Conservation (phyloP, 1,139 yeast genomes). For the Kluyveromyces sp. region DNA sequence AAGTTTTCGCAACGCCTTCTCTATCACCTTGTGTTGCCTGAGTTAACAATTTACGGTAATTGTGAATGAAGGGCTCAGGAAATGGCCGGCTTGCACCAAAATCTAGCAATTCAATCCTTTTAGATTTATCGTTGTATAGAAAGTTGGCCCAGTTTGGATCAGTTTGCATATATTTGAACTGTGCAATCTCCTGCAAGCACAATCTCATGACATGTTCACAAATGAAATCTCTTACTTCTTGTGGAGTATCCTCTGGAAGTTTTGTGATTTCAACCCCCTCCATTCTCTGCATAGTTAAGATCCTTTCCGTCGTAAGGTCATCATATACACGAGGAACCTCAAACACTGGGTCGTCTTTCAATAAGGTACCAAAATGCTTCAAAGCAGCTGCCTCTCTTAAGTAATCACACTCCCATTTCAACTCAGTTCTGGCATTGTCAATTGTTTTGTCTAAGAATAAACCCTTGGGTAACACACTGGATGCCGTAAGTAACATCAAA, state of each 20-base stretch:
- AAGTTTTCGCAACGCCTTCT: constrained; percentile 53
- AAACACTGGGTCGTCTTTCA: constrained; percentile 62
- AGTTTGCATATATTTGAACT: constrained; percentile 90
- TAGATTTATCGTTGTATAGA: constrained; percentile 59
- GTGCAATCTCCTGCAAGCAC: constrained; percentile 76
- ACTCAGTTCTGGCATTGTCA: constrained; percentile 86
- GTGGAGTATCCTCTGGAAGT: constrained; percentile 55
- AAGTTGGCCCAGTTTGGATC: constrained; percentile 99
- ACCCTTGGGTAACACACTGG: constrained; percentile 84
- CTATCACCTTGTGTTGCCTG: constrained; percentile 73
- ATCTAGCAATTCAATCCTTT: constrained; percentile 76
- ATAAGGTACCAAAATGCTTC: constrained; percentile 54
- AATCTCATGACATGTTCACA: constrained; percentile 83
- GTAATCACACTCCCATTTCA: constrained; percentile 97
- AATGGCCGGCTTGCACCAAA: constrained; percentile 93
- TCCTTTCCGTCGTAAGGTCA: constrained; percentile 71
- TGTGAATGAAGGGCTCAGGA: constrained; percentile 55
- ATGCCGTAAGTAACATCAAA: constrained; percentile 74
- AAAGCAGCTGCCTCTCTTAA: constrained; percentile 80
- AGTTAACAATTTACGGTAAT: constrained; percentile 66
- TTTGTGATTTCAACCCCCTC: constrained; percentile 77
- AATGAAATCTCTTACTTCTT: constrained; percentile 68
- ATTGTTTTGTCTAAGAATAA: constrained; percentile 85
- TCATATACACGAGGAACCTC: constrained; percentile 77
- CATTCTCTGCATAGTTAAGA: constrained; percentile 86